Conservation (phyloP, 495 filamentous ascomycete genomes). For the Penicillium salamii region DNA sequence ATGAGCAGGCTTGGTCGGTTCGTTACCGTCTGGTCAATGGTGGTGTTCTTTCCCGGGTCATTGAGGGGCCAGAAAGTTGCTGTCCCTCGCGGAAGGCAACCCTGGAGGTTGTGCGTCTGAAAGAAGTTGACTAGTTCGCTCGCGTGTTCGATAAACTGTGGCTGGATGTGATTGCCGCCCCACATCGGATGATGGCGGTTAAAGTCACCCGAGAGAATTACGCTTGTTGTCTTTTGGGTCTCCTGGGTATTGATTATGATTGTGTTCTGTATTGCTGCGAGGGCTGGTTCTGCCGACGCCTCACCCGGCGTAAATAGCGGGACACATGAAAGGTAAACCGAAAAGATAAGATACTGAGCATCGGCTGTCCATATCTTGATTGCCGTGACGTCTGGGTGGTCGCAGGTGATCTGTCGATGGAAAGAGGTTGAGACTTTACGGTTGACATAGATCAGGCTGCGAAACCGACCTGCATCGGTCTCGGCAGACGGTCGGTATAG, state of each 20-base stretch:
- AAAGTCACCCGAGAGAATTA: conserved; percentile 9
- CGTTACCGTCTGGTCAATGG: conserved; percentile 11
- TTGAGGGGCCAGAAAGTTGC: conserved; percentile 18
- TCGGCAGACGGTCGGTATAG: conserved; percentile 21
- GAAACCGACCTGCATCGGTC: conserved; percentile 7
- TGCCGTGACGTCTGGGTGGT: too few relatives aligned
- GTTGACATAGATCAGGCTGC: conserved; percentile 28
- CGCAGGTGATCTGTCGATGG: conserved; percentile 18
- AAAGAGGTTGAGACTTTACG: conserved; percentile 21
- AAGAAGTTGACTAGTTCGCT: conserved; percentile 21
- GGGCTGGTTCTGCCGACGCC: neutral
- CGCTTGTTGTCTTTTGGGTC: neutral
- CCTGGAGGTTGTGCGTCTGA: conserved; percentile 9
- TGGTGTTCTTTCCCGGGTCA: conserved; percentile 13
- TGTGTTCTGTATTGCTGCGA: conserved; percentile 12
- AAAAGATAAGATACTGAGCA: conserved; percentile 17
- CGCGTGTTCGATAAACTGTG: conserved; percentile 16
- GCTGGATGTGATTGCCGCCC: conserved; percentile 1
- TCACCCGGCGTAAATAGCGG: conserved; percentile 1
- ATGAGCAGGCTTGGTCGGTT: conserved; percentile 9
- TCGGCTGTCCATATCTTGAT: conserved; percentile 25
- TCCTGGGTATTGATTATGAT: neutral
- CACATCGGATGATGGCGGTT: conserved; percentile 10
- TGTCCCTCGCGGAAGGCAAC: too few relatives aligned
- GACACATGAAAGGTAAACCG: conserved; percentile 12